Evolutionary conservation across 768 basidiomycete species (phyloP), one percentile per base, ranked within the genome.

Genomic region (Tylopilus intermedius): DNA sequence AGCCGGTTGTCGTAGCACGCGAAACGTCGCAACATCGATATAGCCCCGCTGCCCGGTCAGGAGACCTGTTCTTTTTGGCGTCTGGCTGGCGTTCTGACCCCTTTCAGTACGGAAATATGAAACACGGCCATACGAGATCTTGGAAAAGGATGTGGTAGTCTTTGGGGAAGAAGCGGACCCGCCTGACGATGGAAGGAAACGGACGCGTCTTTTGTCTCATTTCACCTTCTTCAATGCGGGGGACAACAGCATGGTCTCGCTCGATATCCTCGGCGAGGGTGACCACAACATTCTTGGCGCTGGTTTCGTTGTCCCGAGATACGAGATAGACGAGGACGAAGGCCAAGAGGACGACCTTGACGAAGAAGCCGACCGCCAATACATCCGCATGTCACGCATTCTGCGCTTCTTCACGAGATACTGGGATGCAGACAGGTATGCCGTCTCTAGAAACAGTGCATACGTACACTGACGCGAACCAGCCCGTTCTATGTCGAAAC

Each of bases 401-500:
- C 57, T 77, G 15, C 58, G 74, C 13, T 82, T 68, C 59, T 70
- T 70, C 1, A 69, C 86, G 14, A 79, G 84, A 58, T 86, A 79
- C 58, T 68, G 69, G 7, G 69, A 74, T 35, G 60, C 62, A 26
- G 65, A 77, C 42, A 78, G 78, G 87, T 87, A 60, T 53, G 84
- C 67, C 24, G 15, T 29, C 57, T 29, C 45, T 47, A 58, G 39
- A 43, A 33, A n/a, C 50, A 10, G 4, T n/a, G 14, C 5, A 50
- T 40, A 6, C 49, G 27, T 54, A 33, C 13, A 8, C 50, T 49
- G 37, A 49, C 21, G 30, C 42, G 35, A 48, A 44, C 57, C 13
- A 89, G 88, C 15, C 79, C 84, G 1, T 67, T 88, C 9, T 87
- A 74, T 53, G 72, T 91, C 22, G 81, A 88, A 58, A 88, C 88